Percentiles rank a stretch among this genome's conserved stretches.
Evolutionary conservation across 1,139 yeast species (phyloP).

Genomic region (Scheffersomyces titani): DNA sequence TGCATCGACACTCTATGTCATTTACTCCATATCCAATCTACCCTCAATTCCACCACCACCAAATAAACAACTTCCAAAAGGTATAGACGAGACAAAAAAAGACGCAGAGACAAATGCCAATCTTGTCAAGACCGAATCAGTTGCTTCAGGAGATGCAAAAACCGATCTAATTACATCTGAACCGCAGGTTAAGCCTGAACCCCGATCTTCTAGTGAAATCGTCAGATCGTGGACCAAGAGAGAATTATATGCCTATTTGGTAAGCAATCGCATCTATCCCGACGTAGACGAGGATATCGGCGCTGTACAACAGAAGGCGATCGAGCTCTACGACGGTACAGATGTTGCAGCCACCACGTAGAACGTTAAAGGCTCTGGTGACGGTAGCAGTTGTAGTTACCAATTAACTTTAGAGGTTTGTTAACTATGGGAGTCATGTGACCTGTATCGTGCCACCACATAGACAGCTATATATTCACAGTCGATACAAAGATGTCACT

Average conservation of each 20-base stretch:
- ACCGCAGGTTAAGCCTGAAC: not conserved
- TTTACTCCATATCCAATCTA: slow-evolving; percentile 31
- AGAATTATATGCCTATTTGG: slow-evolving; percentile 19
- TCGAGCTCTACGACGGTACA: slow-evolving; percentile 9
- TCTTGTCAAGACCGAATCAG: not conserved
- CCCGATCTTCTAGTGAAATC: slow-evolving; percentile 2
- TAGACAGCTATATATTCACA: not conserved
- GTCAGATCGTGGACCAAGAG: slow-evolving; percentile 21
- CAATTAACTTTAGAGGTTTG: not conserved
- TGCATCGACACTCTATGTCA: slow-evolving; percentile 34
- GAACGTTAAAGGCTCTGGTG: not conserved
- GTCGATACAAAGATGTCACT: not conserved
- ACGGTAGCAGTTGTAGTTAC: no score
- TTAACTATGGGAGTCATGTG: not conserved
- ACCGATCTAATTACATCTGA: not conserved
- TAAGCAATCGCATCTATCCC: slow-evolving; percentile 17
- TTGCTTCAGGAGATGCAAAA: not conserved
- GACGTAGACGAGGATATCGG: slow-evolving; percentile 20
- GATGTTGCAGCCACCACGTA: not conserved
- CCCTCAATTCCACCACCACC: slow-evolving; percentile 21
- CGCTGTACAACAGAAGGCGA: slow-evolving; percentile 14
- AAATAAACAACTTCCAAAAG: slow-evolving; percentile 4
- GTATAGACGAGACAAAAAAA: slow-evolving; percentile 2
- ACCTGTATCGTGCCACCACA: not conserved
- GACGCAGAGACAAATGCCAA: slow-evolving; percentile 1